Evolutionary conservation across 2,329 filamentous ascomycete species (phyloP).

Genomic region (Fulvia fulva): DNA sequence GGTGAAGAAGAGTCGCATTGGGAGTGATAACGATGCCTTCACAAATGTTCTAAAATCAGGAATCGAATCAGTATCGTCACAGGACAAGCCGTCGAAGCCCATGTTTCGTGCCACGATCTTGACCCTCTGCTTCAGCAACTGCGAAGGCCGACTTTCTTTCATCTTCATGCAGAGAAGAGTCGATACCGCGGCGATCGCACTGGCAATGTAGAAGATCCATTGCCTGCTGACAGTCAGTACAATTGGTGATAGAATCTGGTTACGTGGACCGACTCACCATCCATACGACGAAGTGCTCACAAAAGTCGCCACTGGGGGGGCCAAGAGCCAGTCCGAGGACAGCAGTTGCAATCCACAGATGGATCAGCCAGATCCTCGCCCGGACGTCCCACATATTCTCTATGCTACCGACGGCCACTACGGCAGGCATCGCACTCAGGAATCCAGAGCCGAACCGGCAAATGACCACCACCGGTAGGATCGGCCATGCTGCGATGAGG

Average conservation of each 20-base stretch:
- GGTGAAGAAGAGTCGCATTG: constrained; percentile 41
- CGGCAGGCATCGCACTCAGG: constrained; percentile 46
- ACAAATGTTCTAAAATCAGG: constrained; percentile 38
- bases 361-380: constrained; percentile 38
- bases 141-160: constrained; percentile 31
- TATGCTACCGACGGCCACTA: constrained; percentile 47
- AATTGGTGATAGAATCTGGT: background rate
- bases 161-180: background rate
- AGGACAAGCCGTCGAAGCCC: constrained; percentile 25
- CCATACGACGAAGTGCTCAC: background rate
- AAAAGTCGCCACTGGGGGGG: background rate
- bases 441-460: constrained; percentile 45
- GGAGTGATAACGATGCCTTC: constrained; percentile 40
- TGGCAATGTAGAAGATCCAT: background rate
- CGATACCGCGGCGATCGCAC: background rate
- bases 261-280: background rate
- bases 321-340: constrained; percentile 2
- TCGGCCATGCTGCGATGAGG: constrained; percentile 38
- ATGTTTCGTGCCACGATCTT: constrained; percentile 29
- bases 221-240: background rate
- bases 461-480: constrained; percentile 37
- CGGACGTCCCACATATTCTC: constrained; percentile 49
- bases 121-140: constrained; percentile 39
- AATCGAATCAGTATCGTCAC: constrained; percentile 36
- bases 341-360: constrained; percentile 3